Base-by-base conservation (phyloP, 192 early-diverging fungal species). In the Coemansia sp. region DNA sequence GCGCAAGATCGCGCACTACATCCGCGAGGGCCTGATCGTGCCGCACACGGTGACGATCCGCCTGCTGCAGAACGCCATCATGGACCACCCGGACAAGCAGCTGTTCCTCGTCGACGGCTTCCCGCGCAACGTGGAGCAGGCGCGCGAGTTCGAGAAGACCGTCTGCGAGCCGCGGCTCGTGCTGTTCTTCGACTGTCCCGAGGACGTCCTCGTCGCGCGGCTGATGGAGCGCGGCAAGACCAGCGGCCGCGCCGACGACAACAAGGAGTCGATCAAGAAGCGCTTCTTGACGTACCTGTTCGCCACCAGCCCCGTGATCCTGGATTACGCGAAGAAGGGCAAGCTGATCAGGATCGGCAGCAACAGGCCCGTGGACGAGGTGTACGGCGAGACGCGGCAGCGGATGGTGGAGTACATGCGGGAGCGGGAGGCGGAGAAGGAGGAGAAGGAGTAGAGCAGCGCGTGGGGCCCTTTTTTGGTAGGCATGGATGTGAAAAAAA, bases 61-160 rank as follows among this genome's bases (percentile, higher is more conserved):
- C 1, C 85, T 99, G 9, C 86, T 99, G 50, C 90, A 96, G 63
- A 89, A 92, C 38, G 94, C 93, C 12, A 98, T 99, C 92, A 86
- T 87, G 66, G 84, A 87, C 57, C 79, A 76, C 45, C 83, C 86
- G 23, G 85, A 86, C 45, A 84, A 81, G 62, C 77, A 85, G 49
- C 82, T 91, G 53, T 99, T 99, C 84, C 76, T 99, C 73, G 90
- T 99, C 56, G 98, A 99, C 66, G 98, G 98, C 3, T 99, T 99
- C 89, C 98, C 98, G 11, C 84, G 96, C 19, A 88, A 91, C 71
- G 81, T 98, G 81, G 94, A 94, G 63, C 98, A 99, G 81, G 98
- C 94, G 15, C 70, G 89, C 64, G 91, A 91, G 53, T 99, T 99
- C 77, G 96, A 98, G 81, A 89, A 95, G 65, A 87, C 83, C 26